A percentile compares a stretch with the other conserved stretches of the same genome.
Evolutionary conservation across 192 early-diverging fungal genomes (phyloP).

Genomic region (Oehlia diaphana): DNA sequence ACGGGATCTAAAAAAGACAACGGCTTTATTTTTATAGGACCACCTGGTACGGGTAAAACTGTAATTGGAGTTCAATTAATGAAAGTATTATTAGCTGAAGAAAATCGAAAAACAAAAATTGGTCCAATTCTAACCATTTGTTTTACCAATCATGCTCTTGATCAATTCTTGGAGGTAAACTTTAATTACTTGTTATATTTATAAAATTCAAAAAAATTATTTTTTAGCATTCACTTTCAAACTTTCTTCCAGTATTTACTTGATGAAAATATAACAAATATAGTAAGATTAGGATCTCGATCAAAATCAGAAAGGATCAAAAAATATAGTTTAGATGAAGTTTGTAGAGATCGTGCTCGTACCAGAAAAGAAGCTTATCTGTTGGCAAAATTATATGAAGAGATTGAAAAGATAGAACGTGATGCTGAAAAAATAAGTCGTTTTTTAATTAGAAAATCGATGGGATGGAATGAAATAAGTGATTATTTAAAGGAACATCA

Average conservation of each 20-base stretch:
- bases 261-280: slow-evolving; percentile 6
- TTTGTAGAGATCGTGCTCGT: background rate
- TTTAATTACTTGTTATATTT: background rate
- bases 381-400: too few relatives aligned
- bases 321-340: slow-evolving; percentile 21
- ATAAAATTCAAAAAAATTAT: too few relatives aligned
- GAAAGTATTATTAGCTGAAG: slow-evolving; percentile 33
- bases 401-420: background rate
- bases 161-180: background rate
- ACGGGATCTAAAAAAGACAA: too few relatives aligned
- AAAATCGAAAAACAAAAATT: slow-evolving; percentile 33
- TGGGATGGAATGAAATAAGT: slow-evolving; percentile 28
- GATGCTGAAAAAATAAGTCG: slow-evolving; percentile 24
- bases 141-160: slow-evolving; percentile 36
- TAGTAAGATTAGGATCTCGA: slow-evolving; percentile 51
- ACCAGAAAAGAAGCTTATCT: background rate
- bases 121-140: slow-evolving; percentile 53
- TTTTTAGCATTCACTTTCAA: too few relatives aligned
- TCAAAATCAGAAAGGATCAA: slow-evolving; percentile 37
- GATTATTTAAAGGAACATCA: slow-evolving; percentile 3
- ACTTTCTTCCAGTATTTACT: slow-evolving; percentile 7
- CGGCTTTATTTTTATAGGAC: background rate
- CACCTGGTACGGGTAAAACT: slow-evolving; percentile 56
- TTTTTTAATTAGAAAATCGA: background rate
- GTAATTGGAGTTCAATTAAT: slow-evolving; percentile 54